Conservation (phyloP, 257 asterid species). For the Lycium barbarum region DNA sequence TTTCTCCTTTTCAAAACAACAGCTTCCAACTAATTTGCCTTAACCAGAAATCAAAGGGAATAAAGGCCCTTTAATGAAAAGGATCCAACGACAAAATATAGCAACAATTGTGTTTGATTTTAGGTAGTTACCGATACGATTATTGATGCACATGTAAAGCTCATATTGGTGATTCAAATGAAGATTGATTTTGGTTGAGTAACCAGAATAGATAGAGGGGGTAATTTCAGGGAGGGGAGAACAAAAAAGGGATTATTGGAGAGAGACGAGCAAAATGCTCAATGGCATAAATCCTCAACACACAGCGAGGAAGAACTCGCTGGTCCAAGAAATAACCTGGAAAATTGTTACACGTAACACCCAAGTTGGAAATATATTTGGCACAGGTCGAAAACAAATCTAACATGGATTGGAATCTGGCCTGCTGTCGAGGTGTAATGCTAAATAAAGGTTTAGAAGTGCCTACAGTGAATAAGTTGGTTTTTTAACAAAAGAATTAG, state of each 20-base stretch:
- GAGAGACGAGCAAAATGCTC: slow-evolving; percentile 74
- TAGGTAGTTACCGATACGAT: not conserved
- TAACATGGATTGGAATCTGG: too few species aligned
- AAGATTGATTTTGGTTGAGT: slow-evolving; percentile 52
- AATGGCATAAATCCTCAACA: slow-evolving; percentile 50
- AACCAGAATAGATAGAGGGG: not conserved
- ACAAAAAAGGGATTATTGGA: slow-evolving; percentile 7
- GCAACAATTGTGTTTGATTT: not conserved
- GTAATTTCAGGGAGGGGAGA: not conserved
- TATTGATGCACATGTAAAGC: slow-evolving; percentile 37
- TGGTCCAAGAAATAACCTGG: too few species aligned
- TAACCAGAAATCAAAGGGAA: not conserved
- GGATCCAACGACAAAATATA: not conserved
- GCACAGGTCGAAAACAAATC: too few species aligned
- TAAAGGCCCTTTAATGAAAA: not conserved
- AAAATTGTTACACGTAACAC: too few species aligned
- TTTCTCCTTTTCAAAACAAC: slow-evolving; percentile 12
- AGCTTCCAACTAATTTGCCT: slow-evolving; percentile 18
- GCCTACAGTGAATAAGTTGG: too few species aligned
- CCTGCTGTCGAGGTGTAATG: too few species aligned
- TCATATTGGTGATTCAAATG: slow-evolving; percentile 38
- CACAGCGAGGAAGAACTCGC: too few species aligned
- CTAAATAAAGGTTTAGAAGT: too few species aligned
- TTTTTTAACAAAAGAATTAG: too few species aligned
- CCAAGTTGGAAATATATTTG: too few species aligned